These are phyloP conservation scores for Geotrichum reessii DNA, from an alignment of 1,139 yeast species.

Conservation along the genomic window DNA sequence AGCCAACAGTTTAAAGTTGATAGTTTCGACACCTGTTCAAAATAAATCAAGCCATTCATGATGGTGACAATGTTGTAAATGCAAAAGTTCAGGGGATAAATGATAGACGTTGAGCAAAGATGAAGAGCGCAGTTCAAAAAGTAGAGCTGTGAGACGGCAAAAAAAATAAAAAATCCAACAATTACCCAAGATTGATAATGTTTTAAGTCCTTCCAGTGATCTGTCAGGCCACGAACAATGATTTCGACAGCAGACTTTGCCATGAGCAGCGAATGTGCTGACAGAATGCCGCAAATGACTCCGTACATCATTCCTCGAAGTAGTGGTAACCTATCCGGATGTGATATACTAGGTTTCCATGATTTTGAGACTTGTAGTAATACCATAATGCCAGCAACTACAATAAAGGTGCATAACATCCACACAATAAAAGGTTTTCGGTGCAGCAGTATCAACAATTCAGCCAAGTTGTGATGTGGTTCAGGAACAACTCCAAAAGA, in stretches of 20 bases:
- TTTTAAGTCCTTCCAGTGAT: constrained; percentile 34
- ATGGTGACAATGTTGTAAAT: constrained; percentile 72
- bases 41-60: constrained; percentile 64
- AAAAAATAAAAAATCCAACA: constrained; percentile 51
- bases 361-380: constrained; percentile 17
- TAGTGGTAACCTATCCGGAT: constrained; percentile 14
- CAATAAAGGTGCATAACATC: constrained; percentile 39
- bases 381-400: constrained; percentile 31
- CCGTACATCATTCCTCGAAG: constrained; percentile 59
- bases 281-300: constrained; percentile 65
- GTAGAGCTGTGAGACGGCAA: constrained; percentile 70
- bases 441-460: constrained; percentile 41
- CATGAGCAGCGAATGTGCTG: constrained; percentile 79
- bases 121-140: constrained; percentile 71
- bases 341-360: constrained; percentile 12
- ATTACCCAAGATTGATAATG: constrained; percentile 45
- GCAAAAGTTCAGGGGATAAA: constrained; percentile 82
- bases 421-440: constrained; percentile 43
- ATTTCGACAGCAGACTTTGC: constrained; percentile 82
- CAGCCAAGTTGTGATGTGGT: constrained; percentile 47
- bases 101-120: constrained; percentile 65
- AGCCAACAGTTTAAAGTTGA: constrained; percentile 39
- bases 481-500: constrained; percentile 58
- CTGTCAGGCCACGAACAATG: constrained; percentile 36
- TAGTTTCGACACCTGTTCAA: constrained; percentile 46